phyloP scores from a whole-genome alignment of 139 green algal genomes.

The Trebouxia sp. region DNA sequence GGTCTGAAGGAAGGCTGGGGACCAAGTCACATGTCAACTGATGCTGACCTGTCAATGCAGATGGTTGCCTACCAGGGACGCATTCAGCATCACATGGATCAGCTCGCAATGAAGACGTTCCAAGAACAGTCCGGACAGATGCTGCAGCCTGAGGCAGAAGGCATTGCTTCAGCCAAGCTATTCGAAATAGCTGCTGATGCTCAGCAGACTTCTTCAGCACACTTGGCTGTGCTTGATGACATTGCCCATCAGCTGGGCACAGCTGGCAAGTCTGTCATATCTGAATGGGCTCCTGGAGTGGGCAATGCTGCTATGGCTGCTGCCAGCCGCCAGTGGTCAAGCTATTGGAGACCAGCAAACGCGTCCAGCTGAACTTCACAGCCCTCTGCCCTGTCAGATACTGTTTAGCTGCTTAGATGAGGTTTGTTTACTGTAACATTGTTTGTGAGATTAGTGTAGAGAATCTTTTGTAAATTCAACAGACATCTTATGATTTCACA shows the following conservation, averaged over 20 bases:
- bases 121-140: neutral
- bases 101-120: neutral
- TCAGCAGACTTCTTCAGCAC: neutral
- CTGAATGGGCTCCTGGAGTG: slow-evolving; percentile 6
- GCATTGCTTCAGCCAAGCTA: neutral
- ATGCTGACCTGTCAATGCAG: neutral
- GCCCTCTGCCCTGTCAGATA: too few species aligned
- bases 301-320: slow-evolving; percentile 5
- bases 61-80: slow-evolving; percentile 18
- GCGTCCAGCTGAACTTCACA: neutral
- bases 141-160: neutral
- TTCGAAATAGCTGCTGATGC: neutral
- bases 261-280: slow-evolving; percentile 10
- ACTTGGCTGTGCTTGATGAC: neutral
- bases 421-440: too few species aligned
- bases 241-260: neutral
- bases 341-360: neutral
- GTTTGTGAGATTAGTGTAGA: too few species aligned
- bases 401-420: too few species aligned
- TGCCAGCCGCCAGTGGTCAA: neutral
- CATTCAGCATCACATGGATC: slow-evolving; percentile 6
- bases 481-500: too few species aligned
- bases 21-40: too few species aligned
- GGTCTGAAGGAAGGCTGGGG: too few species aligned
- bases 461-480: too few species aligned